phyloP scores from a whole-genome alignment of 108 stramenopile genomes.

The Pseudonitzschia delicatissima region DNA sequence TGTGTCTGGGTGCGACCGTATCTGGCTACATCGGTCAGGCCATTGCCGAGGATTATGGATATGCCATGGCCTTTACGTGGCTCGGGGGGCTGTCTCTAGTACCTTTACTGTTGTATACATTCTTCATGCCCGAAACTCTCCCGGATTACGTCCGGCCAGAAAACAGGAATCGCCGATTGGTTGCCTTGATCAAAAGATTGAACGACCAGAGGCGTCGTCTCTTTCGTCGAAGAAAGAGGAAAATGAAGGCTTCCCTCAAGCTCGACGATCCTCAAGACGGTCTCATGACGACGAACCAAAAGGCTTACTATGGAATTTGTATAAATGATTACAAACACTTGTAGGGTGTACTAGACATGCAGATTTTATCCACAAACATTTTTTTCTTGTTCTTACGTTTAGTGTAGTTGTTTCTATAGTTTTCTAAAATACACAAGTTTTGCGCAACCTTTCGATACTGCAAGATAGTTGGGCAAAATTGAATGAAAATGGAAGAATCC shows the following conservation, averaged over 20 bases:
- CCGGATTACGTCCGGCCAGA: slow-evolving; percentile 23
- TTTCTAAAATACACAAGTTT: too few species aligned
- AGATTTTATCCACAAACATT: too few species aligned
- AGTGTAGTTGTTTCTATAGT: too few species aligned
- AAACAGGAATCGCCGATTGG: slow-evolving; percentile 3
- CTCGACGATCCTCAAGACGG: neutral
- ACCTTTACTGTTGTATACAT: slow-evolving; percentile 47
- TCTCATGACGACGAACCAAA: neutral
- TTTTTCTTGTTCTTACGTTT: too few species aligned
- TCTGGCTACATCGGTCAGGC: slow-evolving; percentile 68
- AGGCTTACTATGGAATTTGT: neutral
- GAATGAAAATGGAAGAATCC: too few species aligned
- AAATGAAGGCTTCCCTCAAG: neutral
- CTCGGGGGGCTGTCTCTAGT: slow-evolving; percentile 54
- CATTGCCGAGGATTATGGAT: slow-evolving; percentile 65
- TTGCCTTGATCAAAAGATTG: slow-evolving; percentile 11
- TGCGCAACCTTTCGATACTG: too few species aligned
- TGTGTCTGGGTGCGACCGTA: slow-evolving; percentile 72
- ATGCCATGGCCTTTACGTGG: slow-evolving; percentile 52
- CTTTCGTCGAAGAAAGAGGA: slow-evolving; percentile 15
- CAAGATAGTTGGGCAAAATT: too few species aligned
- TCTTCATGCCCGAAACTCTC: slow-evolving; percentile 67
- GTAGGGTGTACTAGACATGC: too few species aligned
- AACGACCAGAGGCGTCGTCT: neutral
- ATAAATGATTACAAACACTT: too few species aligned